Percentiles rank a stretch among this genome's conserved stretches.
These are phyloP conservation scores for Polygonum aviculare DNA, from an alignment of 148 eudicot species.

Conservation along the genomic window DNA sequence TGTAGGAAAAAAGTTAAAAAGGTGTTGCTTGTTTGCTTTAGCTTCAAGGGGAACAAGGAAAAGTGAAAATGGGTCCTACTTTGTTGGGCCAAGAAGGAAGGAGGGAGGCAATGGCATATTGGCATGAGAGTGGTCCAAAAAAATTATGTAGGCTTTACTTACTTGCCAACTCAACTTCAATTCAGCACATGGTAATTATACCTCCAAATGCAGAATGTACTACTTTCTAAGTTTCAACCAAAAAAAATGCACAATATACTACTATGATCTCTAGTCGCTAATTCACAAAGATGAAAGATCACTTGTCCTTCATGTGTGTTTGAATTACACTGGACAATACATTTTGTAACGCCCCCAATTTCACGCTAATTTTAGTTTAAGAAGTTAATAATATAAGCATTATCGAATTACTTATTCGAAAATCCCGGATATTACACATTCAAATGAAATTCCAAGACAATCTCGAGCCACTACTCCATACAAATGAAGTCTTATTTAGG, in stretches of 20 bases:
- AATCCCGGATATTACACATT: too few species aligned
- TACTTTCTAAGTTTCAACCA: too few species aligned
- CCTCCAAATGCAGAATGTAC: background rate
- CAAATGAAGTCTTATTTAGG: background rate
- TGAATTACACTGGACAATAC: too few species aligned
- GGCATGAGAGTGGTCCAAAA: slow-evolving; percentile 25
- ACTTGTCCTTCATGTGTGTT: too few species aligned
- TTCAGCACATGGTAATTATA: slow-evolving; percentile 9
- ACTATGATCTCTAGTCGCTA: background rate
- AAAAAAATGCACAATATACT: background rate
- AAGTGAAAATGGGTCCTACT: background rate
- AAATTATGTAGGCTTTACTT: background rate
- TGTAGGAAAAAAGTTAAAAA: background rate
- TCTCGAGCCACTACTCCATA: background rate
- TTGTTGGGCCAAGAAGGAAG: slow-evolving; percentile 7
- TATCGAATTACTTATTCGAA: too few species aligned
- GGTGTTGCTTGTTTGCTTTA: slow-evolving; percentile 8
- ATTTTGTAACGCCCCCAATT: too few species aligned
- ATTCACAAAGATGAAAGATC: background rate
- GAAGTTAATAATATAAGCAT: too few species aligned
- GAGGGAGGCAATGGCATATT: slow-evolving; percentile 12
- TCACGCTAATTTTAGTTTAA: too few species aligned
- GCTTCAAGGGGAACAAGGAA: slow-evolving; percentile 5
- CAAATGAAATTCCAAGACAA: background rate
- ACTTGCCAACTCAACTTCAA: slow-evolving; percentile 43